Percentiles rank a stretch among this genome's conserved stretches.
phyloP scores from a whole-genome alignment of 139 green algal genomes.

The Ulvella scutata region DNA sequence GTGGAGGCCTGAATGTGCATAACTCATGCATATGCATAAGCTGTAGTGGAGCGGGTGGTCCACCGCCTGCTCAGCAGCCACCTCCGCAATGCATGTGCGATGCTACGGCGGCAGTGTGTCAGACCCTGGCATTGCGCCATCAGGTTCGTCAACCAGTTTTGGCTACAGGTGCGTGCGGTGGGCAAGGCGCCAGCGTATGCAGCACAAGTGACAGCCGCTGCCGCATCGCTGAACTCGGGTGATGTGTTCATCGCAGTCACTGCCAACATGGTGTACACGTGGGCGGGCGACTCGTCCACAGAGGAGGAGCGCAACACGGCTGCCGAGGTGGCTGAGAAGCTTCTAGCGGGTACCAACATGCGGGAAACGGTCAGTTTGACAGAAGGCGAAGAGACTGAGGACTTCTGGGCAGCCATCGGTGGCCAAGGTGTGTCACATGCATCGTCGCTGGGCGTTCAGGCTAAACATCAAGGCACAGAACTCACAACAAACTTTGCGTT shows the following conservation, averaged over 20 bases:
- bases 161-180: too few relatives aligned
- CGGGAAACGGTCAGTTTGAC: not conserved
- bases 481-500: too few relatives aligned
- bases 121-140: too few relatives aligned
- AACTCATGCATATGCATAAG: too few relatives aligned
- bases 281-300: not conserved
- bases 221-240: not conserved
- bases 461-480: too few relatives aligned
- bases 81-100: too few relatives aligned
- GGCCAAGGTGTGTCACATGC: not conserved
- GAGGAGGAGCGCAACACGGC: not conserved
- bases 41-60: too few relatives aligned
- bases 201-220: not conserved
- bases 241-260: not conserved
- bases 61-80: too few relatives aligned
- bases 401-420: not conserved
- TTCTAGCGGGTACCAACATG: not conserved
- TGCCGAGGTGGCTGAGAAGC: not conserved
- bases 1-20: too few relatives aligned
- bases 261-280: not conserved
- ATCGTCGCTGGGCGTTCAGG: too few relatives aligned
- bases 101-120: too few relatives aligned
- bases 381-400: not conserved
- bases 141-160: too few relatives aligned
- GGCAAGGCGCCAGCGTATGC: not conserved